These are phyloP conservation scores for Beta vulgaris DNA, from an alignment of 148 eudicot species.

Conservation along the genomic window DNA sequence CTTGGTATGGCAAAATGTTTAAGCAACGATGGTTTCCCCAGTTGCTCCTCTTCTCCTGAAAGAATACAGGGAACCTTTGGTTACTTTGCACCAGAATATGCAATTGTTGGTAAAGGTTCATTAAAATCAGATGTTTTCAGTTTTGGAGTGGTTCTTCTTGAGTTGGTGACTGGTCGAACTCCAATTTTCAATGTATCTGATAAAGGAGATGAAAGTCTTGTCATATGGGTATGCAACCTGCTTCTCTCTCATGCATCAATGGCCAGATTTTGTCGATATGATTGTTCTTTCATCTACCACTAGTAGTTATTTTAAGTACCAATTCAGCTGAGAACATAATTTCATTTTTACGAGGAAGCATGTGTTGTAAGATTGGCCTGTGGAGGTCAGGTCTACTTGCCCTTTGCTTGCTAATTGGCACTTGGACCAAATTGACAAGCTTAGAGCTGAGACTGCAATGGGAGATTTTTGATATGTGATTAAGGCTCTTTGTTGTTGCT, in stretches of 20 bases:
- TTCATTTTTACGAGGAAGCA: not conserved
- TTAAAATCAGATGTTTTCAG: slow-evolving; percentile 95
- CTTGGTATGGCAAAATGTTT: slow-evolving; percentile 91
- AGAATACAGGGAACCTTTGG: slow-evolving; percentile 97
- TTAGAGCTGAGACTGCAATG: not conserved
- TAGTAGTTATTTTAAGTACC: not conserved
- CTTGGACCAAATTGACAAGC: not conserved
- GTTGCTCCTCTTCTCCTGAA: slow-evolving; percentile 81
- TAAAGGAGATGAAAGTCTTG: slow-evolving; percentile 85
- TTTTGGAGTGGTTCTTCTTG: slow-evolving; percentile 97
- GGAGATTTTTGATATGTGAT: not conserved
- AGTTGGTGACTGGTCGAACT: slow-evolving; percentile 74
- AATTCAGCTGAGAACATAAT: not conserved
- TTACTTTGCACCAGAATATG: slow-evolving; percentile 96
- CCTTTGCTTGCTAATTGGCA: not conserved
- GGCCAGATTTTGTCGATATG: not conserved
- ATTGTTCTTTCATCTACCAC: not conserved
- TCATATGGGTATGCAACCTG: slow-evolving; percentile 66
- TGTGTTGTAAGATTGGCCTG: not conserved
- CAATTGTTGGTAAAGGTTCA: slow-evolving; percentile 79
- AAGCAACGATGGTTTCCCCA: slow-evolving; percentile 58
- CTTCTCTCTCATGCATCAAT: not conserved
- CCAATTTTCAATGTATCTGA: slow-evolving; percentile 58
- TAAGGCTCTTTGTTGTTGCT: not conserved
- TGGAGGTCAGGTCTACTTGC: not conserved